Percentiles rank a stretch among this genome's conserved stretches.
These are phyloP conservation scores for Cercospora zeina DNA, from an alignment of 2,329 filamentous ascomycete species.

Conservation along the genomic window DNA sequence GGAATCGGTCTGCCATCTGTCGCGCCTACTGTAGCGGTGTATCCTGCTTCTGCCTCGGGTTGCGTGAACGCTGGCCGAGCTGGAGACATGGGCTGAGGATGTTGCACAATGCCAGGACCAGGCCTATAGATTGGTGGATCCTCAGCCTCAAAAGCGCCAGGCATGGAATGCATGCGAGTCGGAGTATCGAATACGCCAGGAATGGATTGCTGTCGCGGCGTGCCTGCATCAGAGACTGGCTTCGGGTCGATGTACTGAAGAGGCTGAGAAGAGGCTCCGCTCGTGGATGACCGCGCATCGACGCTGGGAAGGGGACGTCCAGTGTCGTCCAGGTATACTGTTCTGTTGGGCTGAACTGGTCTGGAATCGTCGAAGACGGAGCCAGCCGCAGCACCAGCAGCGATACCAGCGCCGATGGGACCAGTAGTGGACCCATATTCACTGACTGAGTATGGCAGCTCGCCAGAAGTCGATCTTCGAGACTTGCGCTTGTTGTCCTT, in stretches of 20 bases:
- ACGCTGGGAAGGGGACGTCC: constrained; percentile 48
- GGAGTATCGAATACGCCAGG: constrained; percentile 44
- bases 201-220: constrained; percentile 32
- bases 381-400: constrained; percentile 46
- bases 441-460: constrained; percentile 23
- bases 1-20: constrained; percentile 35
- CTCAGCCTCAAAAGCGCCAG: constrained; percentile 36
- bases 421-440: constrained; percentile 42
- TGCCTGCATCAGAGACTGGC: constrained; percentile 64
- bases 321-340: constrained; percentile 29
- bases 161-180: constrained; percentile 34
- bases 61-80: constrained; percentile 49
- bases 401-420: constrained; percentile 41
- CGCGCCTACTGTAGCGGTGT: constrained; percentile 16
- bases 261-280: constrained; percentile 49
- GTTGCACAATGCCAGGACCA: constrained; percentile 70
- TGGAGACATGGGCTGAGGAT: constrained; percentile 76
- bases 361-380: constrained; percentile 46
- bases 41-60: constrained; percentile 19
- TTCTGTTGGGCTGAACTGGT: constrained; percentile 23
- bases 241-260: constrained; percentile 68
- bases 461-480: constrained; percentile 19
- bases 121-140: constrained; percentile 51
- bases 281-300: constrained; percentile 31
- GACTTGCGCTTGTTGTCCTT: constrained; percentile 48